Conservation (phyloP, 2,329 filamentous ascomycete genomes). For the Helotiales sp. region DNA sequence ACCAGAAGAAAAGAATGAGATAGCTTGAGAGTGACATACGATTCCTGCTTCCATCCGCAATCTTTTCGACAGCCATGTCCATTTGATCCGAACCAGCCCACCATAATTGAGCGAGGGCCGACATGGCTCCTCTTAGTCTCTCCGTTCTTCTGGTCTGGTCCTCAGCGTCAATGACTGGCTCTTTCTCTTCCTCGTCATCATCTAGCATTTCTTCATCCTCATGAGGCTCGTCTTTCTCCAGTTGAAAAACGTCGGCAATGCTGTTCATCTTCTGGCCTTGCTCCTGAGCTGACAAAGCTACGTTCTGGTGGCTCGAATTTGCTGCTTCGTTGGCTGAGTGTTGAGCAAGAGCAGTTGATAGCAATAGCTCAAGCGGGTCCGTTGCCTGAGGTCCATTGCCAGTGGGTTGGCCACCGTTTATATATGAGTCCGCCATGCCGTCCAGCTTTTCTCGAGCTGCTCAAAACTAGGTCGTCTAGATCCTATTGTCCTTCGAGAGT, state of each 20-base stretch:
- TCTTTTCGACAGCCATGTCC: constrained; percentile 48
- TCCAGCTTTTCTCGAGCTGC: background rate
- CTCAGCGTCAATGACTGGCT: constrained; percentile 29
- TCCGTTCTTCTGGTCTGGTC: constrained; percentile 31
- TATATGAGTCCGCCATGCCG: constrained; percentile 4
- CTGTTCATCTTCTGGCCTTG: constrained; percentile 5
- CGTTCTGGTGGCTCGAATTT: background rate
- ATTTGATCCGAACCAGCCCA: constrained; percentile 43
- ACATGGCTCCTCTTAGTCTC: constrained; percentile 25
- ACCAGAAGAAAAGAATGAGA: background rate
- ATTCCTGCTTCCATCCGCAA: constrained; percentile 57
- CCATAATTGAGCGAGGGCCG: constrained; percentile 40
- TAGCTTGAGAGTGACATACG: constrained; percentile 41
- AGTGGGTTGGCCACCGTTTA: constrained; percentile 3
- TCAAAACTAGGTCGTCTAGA: background rate
- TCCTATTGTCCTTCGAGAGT: background rate
- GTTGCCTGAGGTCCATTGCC: background rate
- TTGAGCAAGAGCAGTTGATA: background rate
- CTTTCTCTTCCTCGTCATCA: constrained; percentile 24
- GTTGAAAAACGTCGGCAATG: constrained; percentile 7
- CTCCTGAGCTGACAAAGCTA: constrained; percentile 5
- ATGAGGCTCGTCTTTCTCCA: constrained; percentile 1
- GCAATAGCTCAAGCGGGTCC: constrained; percentile 3
- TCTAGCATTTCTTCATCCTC: constrained; percentile 14
- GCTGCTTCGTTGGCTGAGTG: background rate